These are phyloP conservation scores for Cyberlindnera euphorbiiphila DNA, from an alignment of 805 yeast genomes.

Conservation along the genomic window DNA sequence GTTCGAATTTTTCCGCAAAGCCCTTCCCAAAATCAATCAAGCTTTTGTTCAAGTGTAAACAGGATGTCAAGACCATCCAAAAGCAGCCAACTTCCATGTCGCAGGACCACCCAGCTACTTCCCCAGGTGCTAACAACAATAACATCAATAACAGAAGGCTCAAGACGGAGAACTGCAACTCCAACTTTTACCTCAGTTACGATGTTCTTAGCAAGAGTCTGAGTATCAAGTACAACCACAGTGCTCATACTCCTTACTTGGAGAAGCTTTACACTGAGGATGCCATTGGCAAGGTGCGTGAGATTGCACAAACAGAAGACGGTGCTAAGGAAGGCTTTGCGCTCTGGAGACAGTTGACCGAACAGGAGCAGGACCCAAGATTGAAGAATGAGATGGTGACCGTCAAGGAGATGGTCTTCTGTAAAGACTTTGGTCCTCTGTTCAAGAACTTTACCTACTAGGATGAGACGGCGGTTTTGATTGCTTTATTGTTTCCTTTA, in stretches of 20 bases:
- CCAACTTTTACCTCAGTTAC: conserved; percentile 25
- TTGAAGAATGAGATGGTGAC: conserved; percentile 17
- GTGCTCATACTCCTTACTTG: conserved; percentile 20
- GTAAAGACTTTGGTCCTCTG: conserved; percentile 23
- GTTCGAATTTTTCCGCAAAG: conserved; percentile 21
- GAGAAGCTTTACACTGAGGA: conserved; percentile 21
- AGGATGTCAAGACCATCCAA: conserved; percentile 25
- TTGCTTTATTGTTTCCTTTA: background rate
- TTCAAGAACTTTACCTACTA: conserved; percentile 7
- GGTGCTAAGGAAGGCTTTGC: conserved; percentile 11
- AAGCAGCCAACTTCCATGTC: conserved; percentile 9
- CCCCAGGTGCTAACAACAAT: conserved; percentile 9
- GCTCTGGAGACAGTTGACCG: conserved; percentile 7
- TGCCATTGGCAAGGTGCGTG: conserved; percentile 18
- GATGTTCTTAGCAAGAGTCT: conserved; percentile 21
- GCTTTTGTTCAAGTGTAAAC: conserved; percentile 25
- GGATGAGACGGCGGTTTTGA: background rate
- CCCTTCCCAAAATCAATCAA: conserved; percentile 26
- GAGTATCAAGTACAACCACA: conserved; percentile 24
- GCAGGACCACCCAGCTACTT: conserved; percentile 5
- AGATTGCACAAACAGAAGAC: conserved; percentile 5
- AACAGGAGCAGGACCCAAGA: conserved; percentile 8
- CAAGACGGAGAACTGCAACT: conserved; percentile 26
- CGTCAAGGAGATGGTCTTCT: conserved; percentile 20
- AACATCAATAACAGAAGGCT: conserved; percentile 13